A percentile compares a stretch with the other conserved stretches of the same genome.
phyloP scores from a whole-genome alignment of 2,329 filamentous ascomycete genomes.

The Paracoccidioides brasiliensis region DNA sequence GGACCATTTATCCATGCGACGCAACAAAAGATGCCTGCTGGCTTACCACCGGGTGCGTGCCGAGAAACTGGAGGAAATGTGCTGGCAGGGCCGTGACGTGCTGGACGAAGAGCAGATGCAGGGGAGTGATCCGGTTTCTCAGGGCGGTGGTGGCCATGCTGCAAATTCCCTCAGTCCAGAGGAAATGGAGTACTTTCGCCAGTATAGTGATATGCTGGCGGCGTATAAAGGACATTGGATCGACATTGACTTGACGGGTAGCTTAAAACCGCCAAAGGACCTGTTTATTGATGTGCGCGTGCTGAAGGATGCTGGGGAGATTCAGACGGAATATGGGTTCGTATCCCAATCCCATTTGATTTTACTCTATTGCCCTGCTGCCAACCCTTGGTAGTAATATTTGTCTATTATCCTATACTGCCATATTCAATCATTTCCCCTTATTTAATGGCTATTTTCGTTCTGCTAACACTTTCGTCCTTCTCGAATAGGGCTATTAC shows the following conservation, averaged over 20 bases:
- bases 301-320: slow-evolving; percentile 91
- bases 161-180: slow-evolving; percentile 79
- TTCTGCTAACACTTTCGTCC: not conserved
- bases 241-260: slow-evolving; percentile 89
- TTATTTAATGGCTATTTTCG: slow-evolving; percentile 8
- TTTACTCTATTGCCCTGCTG: not conserved
- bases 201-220: slow-evolving; percentile 84
- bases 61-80: slow-evolving; percentile 84
- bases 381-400: not conserved
- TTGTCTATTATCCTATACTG: not conserved
- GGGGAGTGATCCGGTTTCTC: slow-evolving; percentile 3
- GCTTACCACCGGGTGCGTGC: slow-evolving; percentile 85
- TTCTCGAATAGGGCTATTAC: slow-evolving; percentile 60
- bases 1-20: slow-evolving; percentile 85
- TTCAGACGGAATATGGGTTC: slow-evolving; percentile 97
- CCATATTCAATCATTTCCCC: not conserved
- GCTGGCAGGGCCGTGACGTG: slow-evolving; percentile 80
- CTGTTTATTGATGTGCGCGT: slow-evolving; percentile 95
- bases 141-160: slow-evolving; percentile 25
- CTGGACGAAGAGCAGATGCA: slow-evolving; percentile 41
- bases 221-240: slow-evolving; percentile 98
- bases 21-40: slow-evolving; percentile 89
- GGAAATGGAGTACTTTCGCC: slow-evolving; percentile 88
- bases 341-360: slow-evolving; percentile 20
- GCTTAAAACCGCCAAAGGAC: slow-evolving; percentile 84